Percentiles rank a stretch among this genome's conserved stretches.
Evolutionary conservation across 768 basidiomycete species (phyloP).

Genomic region (Grammothele lineata): DNA sequence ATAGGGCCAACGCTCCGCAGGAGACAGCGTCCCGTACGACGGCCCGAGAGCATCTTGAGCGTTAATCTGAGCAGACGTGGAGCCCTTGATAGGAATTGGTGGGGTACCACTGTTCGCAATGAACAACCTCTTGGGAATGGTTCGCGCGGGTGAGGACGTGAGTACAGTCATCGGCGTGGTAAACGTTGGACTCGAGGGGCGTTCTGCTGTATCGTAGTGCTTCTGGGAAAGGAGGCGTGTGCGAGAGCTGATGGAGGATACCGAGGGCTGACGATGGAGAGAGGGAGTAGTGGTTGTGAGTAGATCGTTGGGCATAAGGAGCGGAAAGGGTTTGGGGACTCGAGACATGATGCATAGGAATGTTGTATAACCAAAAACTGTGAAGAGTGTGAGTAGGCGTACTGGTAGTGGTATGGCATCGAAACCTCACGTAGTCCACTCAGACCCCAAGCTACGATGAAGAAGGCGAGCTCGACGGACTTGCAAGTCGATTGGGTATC

Average conservation of each 20-base stretch:
- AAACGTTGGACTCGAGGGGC: constrained; percentile 5
- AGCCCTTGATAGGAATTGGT: not conserved
- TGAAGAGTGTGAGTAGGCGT: not conserved
- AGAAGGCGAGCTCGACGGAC: constrained; percentile 11
- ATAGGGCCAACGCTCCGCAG: too few relatives aligned
- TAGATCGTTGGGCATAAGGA: constrained; percentile 19
- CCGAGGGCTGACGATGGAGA: constrained; percentile 2
- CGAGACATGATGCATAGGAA: constrained; percentile 23
- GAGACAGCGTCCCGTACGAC: too few relatives aligned
- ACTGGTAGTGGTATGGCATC: not conserved
- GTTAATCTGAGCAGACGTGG: not conserved
- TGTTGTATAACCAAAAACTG: constrained; percentile 22
- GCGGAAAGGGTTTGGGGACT: constrained; percentile 18
- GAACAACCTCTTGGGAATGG: constrained; percentile 9
- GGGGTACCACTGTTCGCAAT: constrained; percentile 1
- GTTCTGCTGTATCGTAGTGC: constrained; percentile 3
- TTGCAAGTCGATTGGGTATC: constrained; percentile 20
- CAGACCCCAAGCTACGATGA: constrained; percentile 18
- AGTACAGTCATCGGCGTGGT: not conserved
- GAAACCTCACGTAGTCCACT: constrained; percentile 20
- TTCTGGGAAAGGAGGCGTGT: constrained; percentile 12
- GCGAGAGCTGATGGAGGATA: constrained; percentile 12
- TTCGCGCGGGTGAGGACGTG: not conserved
- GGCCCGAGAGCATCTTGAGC: too few relatives aligned
- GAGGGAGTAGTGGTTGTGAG: constrained; percentile 4